A percentile compares a stretch with the other conserved stretches of the same genome.
These are phyloP conservation scores for Usnea hakonensis DNA, from an alignment of 495 filamentous ascomycete species.

Conservation along the genomic window DNA sequence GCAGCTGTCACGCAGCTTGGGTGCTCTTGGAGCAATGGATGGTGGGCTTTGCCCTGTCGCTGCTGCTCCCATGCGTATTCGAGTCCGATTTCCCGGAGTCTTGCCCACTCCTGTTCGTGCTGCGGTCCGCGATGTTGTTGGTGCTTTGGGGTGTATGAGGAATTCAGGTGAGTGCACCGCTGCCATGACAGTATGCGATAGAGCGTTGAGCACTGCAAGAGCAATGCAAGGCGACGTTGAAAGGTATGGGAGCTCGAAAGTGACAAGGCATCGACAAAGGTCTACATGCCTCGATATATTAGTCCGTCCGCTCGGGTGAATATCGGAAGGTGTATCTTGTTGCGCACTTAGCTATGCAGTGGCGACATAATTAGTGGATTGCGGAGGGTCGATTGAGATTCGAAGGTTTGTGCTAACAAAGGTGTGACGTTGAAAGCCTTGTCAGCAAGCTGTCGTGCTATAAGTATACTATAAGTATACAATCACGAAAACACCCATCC, in stretches of 20 bases:
- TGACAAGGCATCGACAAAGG: too few relatives aligned
- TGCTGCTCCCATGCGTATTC: neutral
- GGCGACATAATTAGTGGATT: neutral
- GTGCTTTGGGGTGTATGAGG: neutral
- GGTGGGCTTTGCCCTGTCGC: neutral
- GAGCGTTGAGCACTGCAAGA: neutral
- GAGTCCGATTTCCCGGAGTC: neutral
- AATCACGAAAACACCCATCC: too few relatives aligned
- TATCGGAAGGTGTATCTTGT: neutral
- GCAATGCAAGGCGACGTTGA: too few relatives aligned
- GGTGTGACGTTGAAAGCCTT: too few relatives aligned
- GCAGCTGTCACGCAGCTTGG: conserved; percentile 15
- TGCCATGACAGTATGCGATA: neutral
- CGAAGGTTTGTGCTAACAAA: too few relatives aligned
- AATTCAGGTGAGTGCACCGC: neutral
- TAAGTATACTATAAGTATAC: too few relatives aligned
- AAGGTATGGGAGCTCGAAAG: too few relatives aligned
- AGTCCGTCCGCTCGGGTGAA: too few relatives aligned
- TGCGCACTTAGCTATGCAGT: neutral
- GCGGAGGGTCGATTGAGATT: neutral
- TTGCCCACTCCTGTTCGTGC: neutral
- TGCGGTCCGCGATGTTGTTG: neutral
- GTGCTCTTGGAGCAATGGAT: conserved; percentile 7
- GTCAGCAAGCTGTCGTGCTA: too few relatives aligned
- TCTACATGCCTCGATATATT: too few relatives aligned